These are phyloP conservation scores for Thermochaetoides thermophila DNA, from an alignment of 495 filamentous ascomycete genomes.

Conservation along the genomic window DNA sequence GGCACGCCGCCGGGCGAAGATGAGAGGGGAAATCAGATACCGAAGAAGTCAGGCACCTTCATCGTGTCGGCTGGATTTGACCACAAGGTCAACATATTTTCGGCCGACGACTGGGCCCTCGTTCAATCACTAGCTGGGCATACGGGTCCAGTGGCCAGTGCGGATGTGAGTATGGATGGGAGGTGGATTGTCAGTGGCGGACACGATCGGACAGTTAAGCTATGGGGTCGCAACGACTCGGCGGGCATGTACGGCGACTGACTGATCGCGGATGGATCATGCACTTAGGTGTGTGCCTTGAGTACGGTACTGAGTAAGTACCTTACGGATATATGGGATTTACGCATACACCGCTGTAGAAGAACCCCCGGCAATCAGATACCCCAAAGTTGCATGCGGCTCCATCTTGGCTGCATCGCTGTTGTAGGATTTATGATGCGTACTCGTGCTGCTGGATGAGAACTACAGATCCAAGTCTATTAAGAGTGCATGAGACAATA, in stretches of 20 bases:
- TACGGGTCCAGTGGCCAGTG: conserved; percentile 76
- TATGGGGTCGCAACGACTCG: conserved; percentile 82
- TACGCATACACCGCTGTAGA: no score
- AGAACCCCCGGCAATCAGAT: no score
- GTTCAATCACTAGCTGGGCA: conserved; percentile 81
- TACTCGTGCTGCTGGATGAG: no score
- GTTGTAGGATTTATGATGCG: no score
- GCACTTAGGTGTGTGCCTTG: no score
- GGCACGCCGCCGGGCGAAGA: conserved; percentile 43
- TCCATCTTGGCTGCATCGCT: no score
- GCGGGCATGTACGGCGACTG: conserved; percentile 27
- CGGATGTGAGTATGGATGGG: conserved; percentile 71
- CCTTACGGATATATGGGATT: no score
- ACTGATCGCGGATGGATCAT: no score
- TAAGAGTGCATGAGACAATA: no score
- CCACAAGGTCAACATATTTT: conserved; percentile 88
- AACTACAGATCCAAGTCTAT: no score
- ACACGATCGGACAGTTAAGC: conserved; percentile 86
- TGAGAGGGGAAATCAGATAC: conserved; percentile 45
- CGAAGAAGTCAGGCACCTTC: conserved; percentile 67
- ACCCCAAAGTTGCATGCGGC: no score
- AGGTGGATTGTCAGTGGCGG: conserved; percentile 88
- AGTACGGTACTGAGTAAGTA: no score
- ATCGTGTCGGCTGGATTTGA: conserved; percentile 87
- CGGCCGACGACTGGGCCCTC: conserved; percentile 87